These are phyloP conservation scores for Chaetomium globosum DNA, from an alignment of 2,329 filamentous ascomycete species.

Conservation along the genomic window DNA sequence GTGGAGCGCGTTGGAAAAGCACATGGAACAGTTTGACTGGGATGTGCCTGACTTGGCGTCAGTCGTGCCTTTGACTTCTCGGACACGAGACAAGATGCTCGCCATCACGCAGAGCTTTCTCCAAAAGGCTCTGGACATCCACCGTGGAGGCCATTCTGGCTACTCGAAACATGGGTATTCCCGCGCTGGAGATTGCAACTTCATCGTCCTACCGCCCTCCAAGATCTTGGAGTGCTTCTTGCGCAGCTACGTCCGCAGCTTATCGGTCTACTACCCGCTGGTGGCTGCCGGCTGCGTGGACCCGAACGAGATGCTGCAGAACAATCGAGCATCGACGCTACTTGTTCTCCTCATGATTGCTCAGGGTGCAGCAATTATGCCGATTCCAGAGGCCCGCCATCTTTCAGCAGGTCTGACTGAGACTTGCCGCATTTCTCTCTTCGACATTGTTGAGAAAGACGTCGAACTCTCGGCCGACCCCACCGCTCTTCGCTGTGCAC, in stretches of 20 bases:
- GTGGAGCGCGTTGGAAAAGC: conserved; percentile 51
- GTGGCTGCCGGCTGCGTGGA: conserved; percentile 63
- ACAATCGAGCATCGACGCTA: conserved; percentile 66
- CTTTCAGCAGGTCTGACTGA: conserved; percentile 69
- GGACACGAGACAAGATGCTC: conserved; percentile 68
- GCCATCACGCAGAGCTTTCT: conserved; percentile 71
- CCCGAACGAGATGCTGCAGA: conserved; percentile 67
- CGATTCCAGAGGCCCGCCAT: conserved; percentile 65
- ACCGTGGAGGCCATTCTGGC: conserved; percentile 54
- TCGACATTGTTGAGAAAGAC: conserved; percentile 72
- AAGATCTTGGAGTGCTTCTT: conserved; percentile 69
- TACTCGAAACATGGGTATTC: conserved; percentile 48
- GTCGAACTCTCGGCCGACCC: conserved; percentile 68
- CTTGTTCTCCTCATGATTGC: conserved; percentile 73
- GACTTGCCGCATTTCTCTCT: conserved; percentile 71
- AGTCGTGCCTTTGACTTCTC: conserved; percentile 50
- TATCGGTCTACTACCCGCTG: conserved; percentile 67
- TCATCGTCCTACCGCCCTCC: conserved; percentile 66
- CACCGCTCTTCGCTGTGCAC: conserved; percentile 64
- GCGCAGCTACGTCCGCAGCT: conserved; percentile 65
- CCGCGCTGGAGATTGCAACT: conserved; percentile 58
- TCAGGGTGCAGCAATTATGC: conserved; percentile 68
- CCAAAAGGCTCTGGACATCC: conserved; percentile 70
- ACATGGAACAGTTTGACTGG: conserved; percentile 45
- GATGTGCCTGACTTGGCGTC: conserved; percentile 45